Evolutionary conservation across 1,284 basidiomycete species (phyloP).

Genomic region (Ustilago shanxiensis): DNA sequence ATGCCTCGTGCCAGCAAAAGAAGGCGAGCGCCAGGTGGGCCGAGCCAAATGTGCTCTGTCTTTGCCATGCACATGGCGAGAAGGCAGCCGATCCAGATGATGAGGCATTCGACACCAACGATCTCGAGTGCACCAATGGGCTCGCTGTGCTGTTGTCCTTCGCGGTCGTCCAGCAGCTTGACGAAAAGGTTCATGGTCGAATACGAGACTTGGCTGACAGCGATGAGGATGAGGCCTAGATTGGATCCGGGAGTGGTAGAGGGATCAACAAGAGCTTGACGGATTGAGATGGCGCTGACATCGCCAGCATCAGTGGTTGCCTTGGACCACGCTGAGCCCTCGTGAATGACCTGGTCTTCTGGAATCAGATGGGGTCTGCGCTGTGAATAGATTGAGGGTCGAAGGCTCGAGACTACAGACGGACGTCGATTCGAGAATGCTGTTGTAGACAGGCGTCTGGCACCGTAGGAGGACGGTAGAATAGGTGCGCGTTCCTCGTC

Average conservation of each 20-base stretch:
- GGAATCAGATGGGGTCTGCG: conserved; percentile 26
- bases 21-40: conserved; percentile 78
- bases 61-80: conserved; percentile 69
- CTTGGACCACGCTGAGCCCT: conserved; percentile 36
- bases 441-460: conserved; percentile 17
- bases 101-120: conserved; percentile 74
- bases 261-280: conserved; percentile 44
- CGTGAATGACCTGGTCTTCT: conserved; percentile 22
- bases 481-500: conserved; percentile 40
- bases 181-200: conserved; percentile 75
- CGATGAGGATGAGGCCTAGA: conserved; percentile 49
- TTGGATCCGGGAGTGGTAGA: conserved; percentile 48
- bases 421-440: conserved; percentile 31
- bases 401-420: conserved; percentile 29
- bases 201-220: conserved; percentile 53
- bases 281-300: conserved; percentile 40
- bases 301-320: conserved; percentile 18
- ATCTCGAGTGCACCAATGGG: conserved; percentile 70
- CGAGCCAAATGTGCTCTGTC: conserved; percentile 78
- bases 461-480: conserved; percentile 19
- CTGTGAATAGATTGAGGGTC: conserved; percentile 18
- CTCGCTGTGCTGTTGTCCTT: conserved; percentile 16
- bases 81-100: conserved; percentile 68
- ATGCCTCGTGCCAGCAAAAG: conserved; percentile 77
- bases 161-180: conserved; percentile 73